A percentile compares a stretch with the other conserved stretches of the same genome.
Evolutionary conservation across 1,284 basidiomycete genomes (phyloP).

Genomic region (Vanrija sp.): DNA sequence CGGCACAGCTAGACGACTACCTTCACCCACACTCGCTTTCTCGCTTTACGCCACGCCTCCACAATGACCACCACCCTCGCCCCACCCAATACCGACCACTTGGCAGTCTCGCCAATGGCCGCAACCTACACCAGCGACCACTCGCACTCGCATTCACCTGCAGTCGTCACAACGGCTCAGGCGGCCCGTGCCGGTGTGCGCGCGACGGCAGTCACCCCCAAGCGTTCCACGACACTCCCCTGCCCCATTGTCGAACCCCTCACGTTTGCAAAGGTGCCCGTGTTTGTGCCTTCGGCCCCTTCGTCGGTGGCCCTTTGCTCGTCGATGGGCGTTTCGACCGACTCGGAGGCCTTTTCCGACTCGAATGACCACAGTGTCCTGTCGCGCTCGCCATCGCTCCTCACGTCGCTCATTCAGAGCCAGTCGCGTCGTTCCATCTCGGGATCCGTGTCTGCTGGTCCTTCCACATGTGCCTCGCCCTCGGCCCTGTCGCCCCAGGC

Average conservation of each 20-base stretch:
- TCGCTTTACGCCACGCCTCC: too few relatives aligned
- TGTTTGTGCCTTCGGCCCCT: conserved; percentile 1
- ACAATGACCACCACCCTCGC: too few relatives aligned
- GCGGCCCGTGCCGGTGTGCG: too few relatives aligned
- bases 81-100: too few relatives aligned
- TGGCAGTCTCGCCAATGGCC: too few relatives aligned
- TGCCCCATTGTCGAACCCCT: conserved; percentile 8
- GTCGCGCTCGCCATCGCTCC: conserved; percentile 16
- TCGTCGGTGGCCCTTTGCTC: background rate
- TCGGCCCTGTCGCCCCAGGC: background rate
- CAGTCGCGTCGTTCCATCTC: conserved; percentile 1
- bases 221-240: too few relatives aligned
- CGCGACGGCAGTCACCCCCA: too few relatives aligned
- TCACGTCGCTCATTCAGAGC: conserved; percentile 18
- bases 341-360: conserved; percentile 13
- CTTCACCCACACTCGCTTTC: too few relatives aligned
- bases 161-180: too few relatives aligned
- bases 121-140: too few relatives aligned
- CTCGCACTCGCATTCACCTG: too few relatives aligned
- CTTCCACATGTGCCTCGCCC: background rate
- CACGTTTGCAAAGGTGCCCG: conserved; percentile 15
- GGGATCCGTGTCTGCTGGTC: background rate
- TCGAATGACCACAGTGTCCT: background rate
- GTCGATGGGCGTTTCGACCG: conserved; percentile 4
- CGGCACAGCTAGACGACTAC: too few relatives aligned